Evolutionary conservation across 805 yeast species (phyloP).

Genomic region (Wickerhamiella spandovensis): DNA sequence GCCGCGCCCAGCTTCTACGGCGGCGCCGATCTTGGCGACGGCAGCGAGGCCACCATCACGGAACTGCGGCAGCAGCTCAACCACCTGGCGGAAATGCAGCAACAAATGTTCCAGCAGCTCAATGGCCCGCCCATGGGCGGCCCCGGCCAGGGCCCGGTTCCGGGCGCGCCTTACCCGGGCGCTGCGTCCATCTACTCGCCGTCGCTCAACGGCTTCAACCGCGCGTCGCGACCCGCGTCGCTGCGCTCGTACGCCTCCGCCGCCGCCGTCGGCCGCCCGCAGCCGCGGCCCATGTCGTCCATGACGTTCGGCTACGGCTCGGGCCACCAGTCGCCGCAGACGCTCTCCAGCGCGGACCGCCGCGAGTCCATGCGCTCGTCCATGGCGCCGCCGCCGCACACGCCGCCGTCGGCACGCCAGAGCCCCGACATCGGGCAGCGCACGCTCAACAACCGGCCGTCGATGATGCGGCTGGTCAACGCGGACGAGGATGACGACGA

Average conservation of each 20-base stretch:
- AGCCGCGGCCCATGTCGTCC: background rate
- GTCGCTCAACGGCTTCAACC: background rate
- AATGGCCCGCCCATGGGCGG: background rate
- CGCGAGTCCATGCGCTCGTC: background rate
- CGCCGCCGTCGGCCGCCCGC: background rate
- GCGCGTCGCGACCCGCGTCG: background rate
- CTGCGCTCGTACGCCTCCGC: background rate
- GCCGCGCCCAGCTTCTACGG: background rate
- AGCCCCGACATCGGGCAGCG: background rate
- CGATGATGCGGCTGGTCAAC: slow-evolving; percentile 15
- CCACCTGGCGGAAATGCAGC: slow-evolving; percentile 24
- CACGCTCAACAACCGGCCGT: slow-evolving; percentile 7
- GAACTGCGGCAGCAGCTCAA: slow-evolving; percentile 23
- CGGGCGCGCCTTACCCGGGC: background rate
- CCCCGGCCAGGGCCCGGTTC: background rate
- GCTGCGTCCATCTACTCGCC: background rate
- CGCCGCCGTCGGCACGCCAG: background rate
- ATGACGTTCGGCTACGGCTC: background rate
- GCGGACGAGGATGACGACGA: slow-evolving; percentile 13
- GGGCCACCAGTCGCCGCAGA: background rate
- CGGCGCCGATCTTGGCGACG: background rate
- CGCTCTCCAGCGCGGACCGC: background rate
- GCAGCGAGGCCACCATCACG: slow-evolving; percentile 5
- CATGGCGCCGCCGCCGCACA: background rate
- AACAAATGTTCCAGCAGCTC: slow-evolving; percentile 14